Percentiles rank a stretch among this genome's conserved stretches.
Evolutionary conservation across 2,329 filamentous ascomycete species (phyloP).

Genomic region (Trichoderma oligosporum): DNA sequence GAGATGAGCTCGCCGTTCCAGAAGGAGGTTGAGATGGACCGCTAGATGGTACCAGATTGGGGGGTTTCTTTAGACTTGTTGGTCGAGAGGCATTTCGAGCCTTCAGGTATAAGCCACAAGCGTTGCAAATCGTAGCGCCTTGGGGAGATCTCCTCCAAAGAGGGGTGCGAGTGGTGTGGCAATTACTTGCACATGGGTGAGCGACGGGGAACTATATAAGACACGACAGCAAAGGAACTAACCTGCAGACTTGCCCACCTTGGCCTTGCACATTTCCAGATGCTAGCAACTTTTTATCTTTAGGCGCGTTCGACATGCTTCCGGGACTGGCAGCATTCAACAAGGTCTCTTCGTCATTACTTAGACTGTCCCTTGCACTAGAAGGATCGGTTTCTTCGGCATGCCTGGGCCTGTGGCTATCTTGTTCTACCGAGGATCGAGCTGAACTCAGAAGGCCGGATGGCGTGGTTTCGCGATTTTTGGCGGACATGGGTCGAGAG

Average conservation of each 20-base stretch:
- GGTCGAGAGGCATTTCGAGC: conserved; percentile 88
- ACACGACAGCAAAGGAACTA: conserved; percentile 28
- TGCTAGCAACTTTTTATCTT: conserved; percentile 20
- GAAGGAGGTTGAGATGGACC: conserved; percentile 42
- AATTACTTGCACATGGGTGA: conserved; percentile 64
- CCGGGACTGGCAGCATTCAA: conserved; percentile 32
- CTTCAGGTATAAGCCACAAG: conserved; percentile 91
- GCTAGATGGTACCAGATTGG: conserved; percentile 44
- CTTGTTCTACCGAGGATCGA: conserved; percentile 26
- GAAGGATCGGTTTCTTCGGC: conserved; percentile 29
- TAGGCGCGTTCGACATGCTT: conserved; percentile 22
- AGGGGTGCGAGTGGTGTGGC: conserved; percentile 87
- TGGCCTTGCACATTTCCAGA: conserved; percentile 32
- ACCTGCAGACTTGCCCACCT: conserved; percentile 70
- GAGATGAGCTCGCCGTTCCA: conserved; percentile 36
- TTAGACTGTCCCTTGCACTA: conserved; percentile 27
- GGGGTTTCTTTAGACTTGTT: conserved; percentile 80
- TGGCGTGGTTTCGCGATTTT: conserved; percentile 26
- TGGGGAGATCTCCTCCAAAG: conserved; percentile 91
- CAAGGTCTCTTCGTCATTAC: conserved; percentile 24
- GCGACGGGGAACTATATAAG: not conserved
- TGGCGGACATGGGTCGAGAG: conserved; percentile 37
- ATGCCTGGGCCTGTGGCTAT: conserved; percentile 23
- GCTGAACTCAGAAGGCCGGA: conserved; percentile 23
- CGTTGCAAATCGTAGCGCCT: conserved; percentile 95